Conservation (phyloP, 2,329 filamentous ascomycete genomes). For the Trichoderma guizhouense region DNA sequence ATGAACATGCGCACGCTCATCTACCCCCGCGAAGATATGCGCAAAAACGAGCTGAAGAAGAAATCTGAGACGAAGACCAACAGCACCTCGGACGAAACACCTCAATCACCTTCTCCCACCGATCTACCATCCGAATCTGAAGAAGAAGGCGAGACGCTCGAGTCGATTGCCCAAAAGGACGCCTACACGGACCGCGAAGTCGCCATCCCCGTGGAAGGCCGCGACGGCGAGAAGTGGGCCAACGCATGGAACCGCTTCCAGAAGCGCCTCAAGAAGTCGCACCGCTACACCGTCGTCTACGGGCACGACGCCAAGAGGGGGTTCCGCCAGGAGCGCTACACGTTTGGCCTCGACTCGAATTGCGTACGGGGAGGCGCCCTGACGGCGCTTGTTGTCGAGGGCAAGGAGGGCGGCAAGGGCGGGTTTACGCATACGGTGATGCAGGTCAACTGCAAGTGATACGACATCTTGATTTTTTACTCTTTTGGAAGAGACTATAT, state of each 20-base stretch:
- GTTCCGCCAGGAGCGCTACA: conserved; percentile 60
- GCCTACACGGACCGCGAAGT: conserved; percentile 30
- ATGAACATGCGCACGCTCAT: conserved; percentile 91
- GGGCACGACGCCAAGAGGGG: conserved; percentile 79
- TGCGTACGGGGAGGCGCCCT: conserved; percentile 75
- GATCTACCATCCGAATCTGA: conserved; percentile 20
- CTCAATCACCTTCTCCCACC: background rate
- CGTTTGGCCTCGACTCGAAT: conserved; percentile 79
- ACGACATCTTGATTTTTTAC: background rate
- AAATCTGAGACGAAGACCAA: conserved; percentile 12
- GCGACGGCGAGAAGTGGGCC: conserved; percentile 63
- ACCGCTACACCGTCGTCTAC: conserved; percentile 70
- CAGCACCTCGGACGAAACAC: background rate
- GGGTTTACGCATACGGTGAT: conserved; percentile 36
- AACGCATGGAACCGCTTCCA: conserved; percentile 58
- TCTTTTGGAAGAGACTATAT: background rate
- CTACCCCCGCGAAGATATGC: conserved; percentile 42
- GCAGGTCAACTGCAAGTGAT: conserved; percentile 40
- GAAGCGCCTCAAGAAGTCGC: conserved; percentile 27
- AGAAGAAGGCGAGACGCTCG: background rate
- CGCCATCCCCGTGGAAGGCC: conserved; percentile 39
- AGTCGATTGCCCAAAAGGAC: conserved; percentile 18
- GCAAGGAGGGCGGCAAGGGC: conserved; percentile 30
- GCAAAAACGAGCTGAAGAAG: conserved; percentile 35
- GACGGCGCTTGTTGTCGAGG: conserved; percentile 72